Evolutionary conservation across 176 grass and related monocot species (phyloP), one percentile per base, ranked within the genome.

Genomic region (Paspalum notatum): DNA sequence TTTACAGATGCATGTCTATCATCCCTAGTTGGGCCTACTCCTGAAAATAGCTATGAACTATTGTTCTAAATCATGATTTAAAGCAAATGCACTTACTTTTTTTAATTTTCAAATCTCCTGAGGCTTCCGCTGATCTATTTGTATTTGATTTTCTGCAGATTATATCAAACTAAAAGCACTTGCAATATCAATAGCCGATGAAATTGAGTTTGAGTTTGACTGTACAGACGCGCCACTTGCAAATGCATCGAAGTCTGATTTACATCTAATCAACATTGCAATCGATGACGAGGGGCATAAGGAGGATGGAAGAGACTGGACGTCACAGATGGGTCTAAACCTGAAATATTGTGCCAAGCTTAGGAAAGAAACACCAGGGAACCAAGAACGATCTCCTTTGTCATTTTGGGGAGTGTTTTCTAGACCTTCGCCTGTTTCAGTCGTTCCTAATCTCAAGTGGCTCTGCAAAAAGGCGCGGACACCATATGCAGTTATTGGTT

Each of bases 121-220:
- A 66, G 52, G 27, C 54, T 67, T 89, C 62, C 16, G 80, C 7
- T 57, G 48, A 61, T 32, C 4, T 10, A 63, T 54, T 58, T 51
- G 1, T 17, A 18, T 13, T 45, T 49, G 3, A 22, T 56, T 42
- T 42, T 76, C 65, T 91, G 70, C 79, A 99, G 96, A 99, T 81
- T 99, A 95, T 82, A 83, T 87, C 68, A 93, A 89, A 77, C 62
- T 99, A 86, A 99, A 99, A 85, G 96, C 96, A 9, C 84, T 99
- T 51, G 92, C 96, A 49, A 93, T 99, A 95, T 99, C 90, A 44
- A 83, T 99, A 76, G 96, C 96, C 48, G 96, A 99, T 84, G 96
- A 99, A 88, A 93, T 92, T 11, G 84, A 87, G 59, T 86, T 89
- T 43, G 79, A 82, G 42, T 90, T 93, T 64, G 85, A 91, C 27